These are phyloP conservation scores for Metarhizium humberi DNA, from an alignment of 2,329 filamentous ascomycete genomes.

Conservation along the genomic window DNA sequence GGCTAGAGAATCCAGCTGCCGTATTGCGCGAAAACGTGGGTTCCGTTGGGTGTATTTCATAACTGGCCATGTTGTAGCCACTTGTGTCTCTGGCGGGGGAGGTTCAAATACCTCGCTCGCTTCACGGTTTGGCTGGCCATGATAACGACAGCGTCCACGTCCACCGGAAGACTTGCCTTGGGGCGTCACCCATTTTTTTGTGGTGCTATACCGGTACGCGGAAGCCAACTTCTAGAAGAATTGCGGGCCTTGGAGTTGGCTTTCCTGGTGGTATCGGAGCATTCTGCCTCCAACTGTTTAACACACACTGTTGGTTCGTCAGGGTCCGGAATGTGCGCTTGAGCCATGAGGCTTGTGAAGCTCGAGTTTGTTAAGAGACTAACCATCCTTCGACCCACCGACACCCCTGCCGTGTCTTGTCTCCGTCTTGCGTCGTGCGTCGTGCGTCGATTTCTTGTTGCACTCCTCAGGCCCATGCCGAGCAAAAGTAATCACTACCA, in stretches of 20 bases:
- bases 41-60: too few relatives aligned
- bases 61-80: background rate
- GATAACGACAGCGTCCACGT: background rate
- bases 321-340: slow-evolving; percentile 10
- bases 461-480: background rate
- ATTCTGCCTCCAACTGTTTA: slow-evolving; percentile 19
- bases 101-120: background rate
- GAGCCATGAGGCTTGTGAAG: slow-evolving; percentile 6
- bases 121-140: too few relatives aligned
- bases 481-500: background rate
- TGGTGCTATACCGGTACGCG: slow-evolving; percentile 11
- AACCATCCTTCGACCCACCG: slow-evolving; percentile 1
- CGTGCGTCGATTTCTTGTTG: background rate
- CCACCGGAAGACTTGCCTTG: too few relatives aligned
- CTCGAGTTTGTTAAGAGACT: background rate
- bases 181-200: too few relatives aligned
- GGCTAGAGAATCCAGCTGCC: too few relatives aligned
- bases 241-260: slow-evolving; percentile 15
- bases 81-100: background rate
- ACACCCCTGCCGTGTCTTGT: slow-evolving; percentile 3
- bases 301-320: slow-evolving; percentile 7
- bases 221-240: slow-evolving; percentile 22
- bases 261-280: slow-evolving; percentile 17
- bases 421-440: slow-evolving; percentile 1
- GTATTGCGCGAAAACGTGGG: too few relatives aligned